phyloP scores from a whole-genome alignment of 768 basidiomycete genomes.

The Chalciporus sphaerocephalus region DNA sequence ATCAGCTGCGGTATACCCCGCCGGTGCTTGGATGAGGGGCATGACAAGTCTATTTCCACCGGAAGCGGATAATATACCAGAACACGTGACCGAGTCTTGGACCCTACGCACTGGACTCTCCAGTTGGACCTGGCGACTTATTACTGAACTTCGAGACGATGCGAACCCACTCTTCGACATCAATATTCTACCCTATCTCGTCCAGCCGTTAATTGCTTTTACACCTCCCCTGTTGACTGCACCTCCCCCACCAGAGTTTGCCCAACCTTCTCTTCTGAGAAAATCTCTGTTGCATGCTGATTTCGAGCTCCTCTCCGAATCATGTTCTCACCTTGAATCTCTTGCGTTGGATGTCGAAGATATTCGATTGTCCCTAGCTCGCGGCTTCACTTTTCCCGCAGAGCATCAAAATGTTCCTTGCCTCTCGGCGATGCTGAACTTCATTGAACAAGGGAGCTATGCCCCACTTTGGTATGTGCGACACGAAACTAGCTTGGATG shows the following conservation, averaged over 20 bases:
- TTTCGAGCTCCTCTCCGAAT: constrained; percentile 68
- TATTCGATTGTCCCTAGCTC: constrained; percentile 66
- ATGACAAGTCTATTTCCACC: constrained; percentile 21
- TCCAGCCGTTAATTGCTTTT: constrained; percentile 54
- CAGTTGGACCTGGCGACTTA: constrained; percentile 73
- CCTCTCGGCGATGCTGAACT: constrained; percentile 60
- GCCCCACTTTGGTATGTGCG: constrained; percentile 58
- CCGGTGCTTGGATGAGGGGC: constrained; percentile 55
- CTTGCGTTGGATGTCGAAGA: constrained; percentile 76
- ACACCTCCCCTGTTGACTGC: constrained; percentile 48
- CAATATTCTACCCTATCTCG: constrained; percentile 60
- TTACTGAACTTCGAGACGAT: constrained; percentile 71
- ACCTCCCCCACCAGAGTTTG: constrained; percentile 36
- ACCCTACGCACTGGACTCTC: constrained; percentile 57
- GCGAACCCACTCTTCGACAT: constrained; percentile 55
- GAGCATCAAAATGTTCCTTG: constrained; percentile 56
- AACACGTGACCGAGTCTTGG: constrained; percentile 54
- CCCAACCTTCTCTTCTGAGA: constrained; percentile 38
- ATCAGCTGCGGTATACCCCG: constrained; percentile 67
- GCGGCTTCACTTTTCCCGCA: constrained; percentile 54
- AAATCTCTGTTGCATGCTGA: constrained; percentile 56
- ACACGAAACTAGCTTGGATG: constrained; percentile 29
- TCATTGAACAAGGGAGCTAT: constrained; percentile 70
- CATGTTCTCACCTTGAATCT: constrained; percentile 72
- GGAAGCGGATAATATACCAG: constrained; percentile 21